Conservation (phyloP, 2,329 filamentous ascomycete species). For the Penicillium freii region DNA sequence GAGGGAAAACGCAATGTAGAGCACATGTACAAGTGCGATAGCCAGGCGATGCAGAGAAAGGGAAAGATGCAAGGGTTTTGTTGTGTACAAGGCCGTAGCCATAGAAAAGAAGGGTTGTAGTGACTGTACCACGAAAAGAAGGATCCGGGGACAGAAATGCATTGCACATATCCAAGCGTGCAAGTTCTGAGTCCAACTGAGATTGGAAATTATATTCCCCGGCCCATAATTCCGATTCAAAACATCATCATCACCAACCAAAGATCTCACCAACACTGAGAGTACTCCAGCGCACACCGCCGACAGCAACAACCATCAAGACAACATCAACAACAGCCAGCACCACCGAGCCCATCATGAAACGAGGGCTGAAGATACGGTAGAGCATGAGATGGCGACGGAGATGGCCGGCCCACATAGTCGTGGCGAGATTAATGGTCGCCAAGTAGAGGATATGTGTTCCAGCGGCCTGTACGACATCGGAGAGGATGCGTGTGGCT, state of each 20-base stretch:
- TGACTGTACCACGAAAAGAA: neutral
- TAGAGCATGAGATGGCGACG: conserved; percentile 95
- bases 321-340: conserved; percentile 76
- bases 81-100: neutral
- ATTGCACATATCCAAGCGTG: neutral
- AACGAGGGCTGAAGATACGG: conserved; percentile 86
- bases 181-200: neutral
- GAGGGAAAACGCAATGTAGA: neutral
- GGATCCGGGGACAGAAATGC: neutral
- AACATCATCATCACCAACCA: conserved; percentile 59
- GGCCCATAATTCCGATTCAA: neutral
- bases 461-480: conserved; percentile 67
- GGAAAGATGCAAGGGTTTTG: neutral
- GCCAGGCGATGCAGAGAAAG: neutral
- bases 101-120: neutral
- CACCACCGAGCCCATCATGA: conserved; percentile 74
- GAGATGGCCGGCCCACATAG: conserved; percentile 84
- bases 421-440: conserved; percentile 78
- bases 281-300: conserved; percentile 72
- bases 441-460: conserved; percentile 81
- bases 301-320: conserved; percentile 66
- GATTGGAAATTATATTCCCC: neutral
- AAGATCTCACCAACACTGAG: conserved; percentile 82
- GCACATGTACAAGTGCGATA: neutral
- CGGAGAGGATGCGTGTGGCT: conserved; percentile 57